A percentile compares a stretch with the other conserved stretches of the same genome.
Evolutionary conservation across 2,329 filamentous ascomycete species (phyloP).

Genomic region (Trichoderma sp.): DNA sequence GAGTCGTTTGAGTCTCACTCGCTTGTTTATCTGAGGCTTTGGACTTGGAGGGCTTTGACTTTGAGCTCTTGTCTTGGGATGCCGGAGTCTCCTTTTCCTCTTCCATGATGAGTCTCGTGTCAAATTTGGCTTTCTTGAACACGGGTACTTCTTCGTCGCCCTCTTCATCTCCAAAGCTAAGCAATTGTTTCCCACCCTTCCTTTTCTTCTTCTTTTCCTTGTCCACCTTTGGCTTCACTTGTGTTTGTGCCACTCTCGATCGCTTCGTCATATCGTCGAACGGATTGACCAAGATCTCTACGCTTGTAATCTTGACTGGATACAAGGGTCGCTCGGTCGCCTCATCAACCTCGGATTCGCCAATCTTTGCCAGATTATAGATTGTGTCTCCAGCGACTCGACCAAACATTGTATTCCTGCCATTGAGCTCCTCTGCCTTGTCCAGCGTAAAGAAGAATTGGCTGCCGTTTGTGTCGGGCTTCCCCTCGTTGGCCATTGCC

Average conservation of each 20-base stretch:
- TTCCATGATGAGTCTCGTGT: constrained; percentile 68
- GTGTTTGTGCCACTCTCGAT: constrained; percentile 52
- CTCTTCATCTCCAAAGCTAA: constrained; percentile 76
- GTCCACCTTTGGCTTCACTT: constrained; percentile 37
- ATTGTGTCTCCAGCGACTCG: constrained; percentile 90
- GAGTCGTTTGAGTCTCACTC: not conserved
- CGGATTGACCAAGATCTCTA: constrained; percentile 77
- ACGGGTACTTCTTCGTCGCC: constrained; percentile 54
- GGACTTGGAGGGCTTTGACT: constrained; percentile 33
- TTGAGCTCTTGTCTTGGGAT: constrained; percentile 29
- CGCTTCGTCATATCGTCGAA: constrained; percentile 79
- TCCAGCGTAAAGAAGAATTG: constrained; percentile 96
- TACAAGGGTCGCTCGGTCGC: constrained; percentile 82
- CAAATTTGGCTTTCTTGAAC: constrained; percentile 75
- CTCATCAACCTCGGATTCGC: constrained; percentile 77
- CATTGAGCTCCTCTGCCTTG: constrained; percentile 79
- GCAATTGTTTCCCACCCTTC: constrained; percentile 70
- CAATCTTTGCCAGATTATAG: constrained; percentile 93
- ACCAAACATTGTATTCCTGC: constrained; percentile 91
- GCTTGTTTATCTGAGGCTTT: constrained; percentile 27
- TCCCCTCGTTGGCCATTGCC: constrained; percentile 92
- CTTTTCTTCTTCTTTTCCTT: constrained; percentile 67
- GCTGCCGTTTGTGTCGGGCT: constrained; percentile 78
- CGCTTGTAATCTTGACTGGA: constrained; percentile 70
- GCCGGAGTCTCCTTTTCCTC: constrained; percentile 35